Conservation (phyloP, 73 alveolate species). For the Paramecium sexaurelia region DNA sequence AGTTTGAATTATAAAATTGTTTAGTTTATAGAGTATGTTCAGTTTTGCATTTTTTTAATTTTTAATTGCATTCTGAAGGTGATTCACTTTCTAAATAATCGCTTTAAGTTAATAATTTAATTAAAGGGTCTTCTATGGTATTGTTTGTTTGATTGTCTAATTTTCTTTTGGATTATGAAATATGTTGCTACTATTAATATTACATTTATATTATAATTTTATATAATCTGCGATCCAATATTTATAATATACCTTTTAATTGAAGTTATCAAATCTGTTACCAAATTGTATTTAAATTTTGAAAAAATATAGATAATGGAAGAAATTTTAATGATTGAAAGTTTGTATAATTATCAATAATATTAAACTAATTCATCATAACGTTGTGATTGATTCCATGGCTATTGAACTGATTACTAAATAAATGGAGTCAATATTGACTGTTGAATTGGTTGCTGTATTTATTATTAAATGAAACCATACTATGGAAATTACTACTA, state of each 20-base stretch:
- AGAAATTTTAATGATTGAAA: background rate
- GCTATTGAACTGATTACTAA: background rate
- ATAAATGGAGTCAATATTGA: background rate
- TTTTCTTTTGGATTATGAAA: background rate
- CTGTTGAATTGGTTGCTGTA: background rate
- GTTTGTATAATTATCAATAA: background rate
- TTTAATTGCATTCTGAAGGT: background rate
- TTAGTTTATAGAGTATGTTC: background rate
- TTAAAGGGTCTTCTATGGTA: background rate
- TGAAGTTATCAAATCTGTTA: no score
- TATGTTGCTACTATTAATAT: background rate
- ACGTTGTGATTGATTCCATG: background rate
- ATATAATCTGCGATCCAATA: background rate
- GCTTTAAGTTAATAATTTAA: background rate
- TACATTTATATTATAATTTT: background rate
- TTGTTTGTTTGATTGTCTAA: background rate
- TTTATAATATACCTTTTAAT: background rate
- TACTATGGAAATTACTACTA: background rate
- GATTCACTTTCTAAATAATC: background rate
- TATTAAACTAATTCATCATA: conserved; percentile 35
- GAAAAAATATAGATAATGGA: background rate
- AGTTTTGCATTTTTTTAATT: background rate
- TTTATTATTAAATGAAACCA: background rate
- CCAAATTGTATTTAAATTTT: background rate
- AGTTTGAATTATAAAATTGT: background rate